Conservation (phyloP, 805 yeast genomes). For the Monosporozyma siamensis region DNA sequence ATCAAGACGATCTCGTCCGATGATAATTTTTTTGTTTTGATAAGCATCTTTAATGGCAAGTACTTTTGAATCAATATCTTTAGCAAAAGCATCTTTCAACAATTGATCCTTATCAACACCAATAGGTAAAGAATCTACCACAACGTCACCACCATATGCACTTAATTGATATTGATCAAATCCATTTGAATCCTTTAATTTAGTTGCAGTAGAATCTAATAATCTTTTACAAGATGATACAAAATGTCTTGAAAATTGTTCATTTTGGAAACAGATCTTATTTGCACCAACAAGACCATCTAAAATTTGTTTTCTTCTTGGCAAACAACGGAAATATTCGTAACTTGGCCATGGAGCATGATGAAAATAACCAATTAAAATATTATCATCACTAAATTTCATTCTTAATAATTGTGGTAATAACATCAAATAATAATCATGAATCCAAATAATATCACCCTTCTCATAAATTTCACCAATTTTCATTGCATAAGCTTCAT, state of each 20-base stretch:
- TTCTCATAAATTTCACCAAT: constrained; percentile 64
- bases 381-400: constrained; percentile 43
- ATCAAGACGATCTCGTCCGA: constrained; percentile 91
- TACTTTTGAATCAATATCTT: constrained; percentile 51
- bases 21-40: constrained; percentile 62
- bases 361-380: constrained; percentile 65
- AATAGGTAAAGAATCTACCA: constrained; percentile 70
- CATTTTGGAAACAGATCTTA: constrained; percentile 76
- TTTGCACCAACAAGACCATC: constrained; percentile 92
- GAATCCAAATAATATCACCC: constrained; percentile 90
- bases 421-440: constrained; percentile 76
- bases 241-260: constrained; percentile 82
- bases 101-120: constrained; percentile 77
- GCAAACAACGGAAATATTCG: constrained; percentile 83
- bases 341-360: constrained; percentile 94
- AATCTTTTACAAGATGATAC: constrained; percentile 82
- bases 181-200: constrained; percentile 22
- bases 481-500: constrained; percentile 80
- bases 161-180: constrained; percentile 34
- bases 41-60: constrained; percentile 54
- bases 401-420: constrained; percentile 77
- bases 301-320: constrained; percentile 70
- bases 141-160: constrained; percentile 69
- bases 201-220: constrained; percentile 63
- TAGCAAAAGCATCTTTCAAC: constrained; percentile 45